A percentile compares a stretch with the other conserved stretches of the same genome.
Conservation (phyloP, 78 protist species). For the Dictyostelium purpureum region DNA sequence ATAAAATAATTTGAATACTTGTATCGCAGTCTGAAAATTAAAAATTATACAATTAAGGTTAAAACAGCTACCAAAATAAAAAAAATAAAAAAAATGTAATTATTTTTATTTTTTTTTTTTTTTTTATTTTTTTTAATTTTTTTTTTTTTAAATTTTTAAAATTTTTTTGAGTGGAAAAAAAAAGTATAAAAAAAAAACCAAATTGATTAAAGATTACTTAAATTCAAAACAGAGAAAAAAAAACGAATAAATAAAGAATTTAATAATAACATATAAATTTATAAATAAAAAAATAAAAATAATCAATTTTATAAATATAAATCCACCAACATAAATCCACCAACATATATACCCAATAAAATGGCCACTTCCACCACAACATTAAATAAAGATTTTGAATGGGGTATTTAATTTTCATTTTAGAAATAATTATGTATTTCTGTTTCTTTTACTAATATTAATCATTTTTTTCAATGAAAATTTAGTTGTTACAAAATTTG, state of each 20-base stretch:
- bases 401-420: slow-evolving; percentile 19
- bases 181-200: not conserved
- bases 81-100: not conserved
- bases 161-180: not conserved
- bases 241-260: not conserved
- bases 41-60: not conserved
- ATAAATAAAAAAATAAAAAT: no score
- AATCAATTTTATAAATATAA: not conserved
- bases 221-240: not conserved
- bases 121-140: not conserved
- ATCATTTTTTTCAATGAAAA: not conserved
- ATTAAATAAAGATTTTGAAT: slow-evolving; percentile 14
- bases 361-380: not conserved
- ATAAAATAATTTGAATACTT: no score
- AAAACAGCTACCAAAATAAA: not conserved
- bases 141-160: not conserved
- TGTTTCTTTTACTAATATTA: not conserved
- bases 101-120: not conserved
- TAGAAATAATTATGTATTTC: not conserved
- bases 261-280: not conserved
- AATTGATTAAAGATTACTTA: no score
- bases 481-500: slow-evolving; percentile 53
- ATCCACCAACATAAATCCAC: not conserved
- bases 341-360: not conserved
- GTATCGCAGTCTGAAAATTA: no score